Percentiles rank a stretch among this genome's conserved stretches.
These are phyloP conservation scores for Coemansia sp. DNA, from an alignment of 371 early-diverging fungal genomes.

Conservation along the genomic window DNA sequence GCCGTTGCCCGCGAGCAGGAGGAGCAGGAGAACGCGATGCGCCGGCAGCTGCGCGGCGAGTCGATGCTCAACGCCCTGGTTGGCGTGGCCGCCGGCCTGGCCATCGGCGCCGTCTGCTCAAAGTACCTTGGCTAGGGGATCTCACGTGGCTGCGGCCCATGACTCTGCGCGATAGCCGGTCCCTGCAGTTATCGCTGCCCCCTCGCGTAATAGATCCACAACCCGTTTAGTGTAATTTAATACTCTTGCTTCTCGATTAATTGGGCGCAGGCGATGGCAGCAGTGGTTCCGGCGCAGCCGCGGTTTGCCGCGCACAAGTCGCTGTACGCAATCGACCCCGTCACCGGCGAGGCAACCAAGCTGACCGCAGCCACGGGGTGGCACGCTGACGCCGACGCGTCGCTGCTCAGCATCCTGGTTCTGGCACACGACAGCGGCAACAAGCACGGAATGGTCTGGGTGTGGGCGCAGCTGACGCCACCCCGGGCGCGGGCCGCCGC, in stretches of 20 bases:
- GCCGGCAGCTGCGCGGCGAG: constrained; percentile 35
- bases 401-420: constrained; percentile 31
- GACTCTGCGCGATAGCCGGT: not conserved
- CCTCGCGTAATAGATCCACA: no score
- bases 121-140: constrained; percentile 7
- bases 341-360: constrained; percentile 12
- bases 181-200: no score
- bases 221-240: not conserved
- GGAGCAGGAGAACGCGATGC: constrained; percentile 22
- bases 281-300: constrained; percentile 29
- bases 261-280: not conserved
- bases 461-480: constrained; percentile 41
- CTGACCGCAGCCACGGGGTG: constrained; percentile 4
- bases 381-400: constrained; percentile 18
- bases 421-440: constrained; percentile 19
- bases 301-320: constrained; percentile 34
- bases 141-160: not conserved
- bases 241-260: not conserved
- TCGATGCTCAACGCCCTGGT: constrained; percentile 30
- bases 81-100: constrained; percentile 36
- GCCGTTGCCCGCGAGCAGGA: constrained; percentile 16
- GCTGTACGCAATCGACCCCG: constrained; percentile 27
- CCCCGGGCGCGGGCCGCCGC: constrained; percentile 6
- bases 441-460: constrained; percentile 40
- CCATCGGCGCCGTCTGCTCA: constrained; percentile 20